A percentile compares a stretch with the other conserved stretches of the same genome.
These are phyloP conservation scores for Colletotrichum viniferum DNA, from an alignment of 2,329 filamentous ascomycete genomes.

Conservation along the genomic window DNA sequence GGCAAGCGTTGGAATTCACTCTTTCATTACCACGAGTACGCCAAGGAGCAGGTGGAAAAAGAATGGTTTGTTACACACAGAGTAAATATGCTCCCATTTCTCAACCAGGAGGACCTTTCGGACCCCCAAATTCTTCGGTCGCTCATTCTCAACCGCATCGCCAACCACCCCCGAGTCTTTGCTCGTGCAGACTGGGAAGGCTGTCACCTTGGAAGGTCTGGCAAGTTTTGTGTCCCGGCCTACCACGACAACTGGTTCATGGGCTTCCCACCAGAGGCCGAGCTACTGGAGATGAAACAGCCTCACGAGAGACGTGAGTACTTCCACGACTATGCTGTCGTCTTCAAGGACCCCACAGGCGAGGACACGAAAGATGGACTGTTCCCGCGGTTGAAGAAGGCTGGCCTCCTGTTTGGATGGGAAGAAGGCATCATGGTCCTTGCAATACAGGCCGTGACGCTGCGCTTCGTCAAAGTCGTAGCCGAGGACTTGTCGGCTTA, in stretches of 20 bases:
- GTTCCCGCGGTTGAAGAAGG: background rate
- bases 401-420: background rate
- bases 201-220: background rate
- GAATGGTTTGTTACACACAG: background rate
- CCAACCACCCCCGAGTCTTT: background rate
- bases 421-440: slow-evolving; percentile 7
- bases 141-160: background rate
- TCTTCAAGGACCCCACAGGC: background rate
- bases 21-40: background rate
- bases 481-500: background rate
- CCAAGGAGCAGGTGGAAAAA: background rate
- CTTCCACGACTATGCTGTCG: background rate
- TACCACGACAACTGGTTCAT: slow-evolving; percentile 11
- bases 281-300: background rate
- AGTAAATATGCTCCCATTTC: background rate
- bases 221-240: background rate
- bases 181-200: background rate
- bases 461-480: background rate
- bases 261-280: background rate
- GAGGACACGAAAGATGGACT: background rate
- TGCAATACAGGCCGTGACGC: background rate
- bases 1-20: background rate
- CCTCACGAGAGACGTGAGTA: background rate
- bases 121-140: background rate
- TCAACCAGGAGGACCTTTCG: background rate